Percentiles rank a stretch among this genome's conserved stretches.
These are phyloP conservation scores for Oryza glumipatula DNA, from an alignment of 176 grass and related monocot species.

Conservation along the genomic window DNA sequence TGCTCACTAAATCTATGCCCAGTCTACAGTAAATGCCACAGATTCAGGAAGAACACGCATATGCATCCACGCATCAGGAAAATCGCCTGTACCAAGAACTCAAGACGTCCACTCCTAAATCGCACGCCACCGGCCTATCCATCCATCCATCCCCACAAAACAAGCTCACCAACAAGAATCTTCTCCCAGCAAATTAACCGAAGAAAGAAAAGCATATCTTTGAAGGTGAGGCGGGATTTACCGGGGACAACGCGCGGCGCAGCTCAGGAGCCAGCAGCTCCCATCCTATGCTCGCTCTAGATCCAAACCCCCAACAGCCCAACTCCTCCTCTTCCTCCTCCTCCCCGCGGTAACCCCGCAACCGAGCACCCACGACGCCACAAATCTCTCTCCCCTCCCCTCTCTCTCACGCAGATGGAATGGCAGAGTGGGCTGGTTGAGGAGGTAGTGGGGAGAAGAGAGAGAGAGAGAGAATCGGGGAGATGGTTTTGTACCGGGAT, in stretches of 20 bases:
- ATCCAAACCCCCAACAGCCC: not conserved
- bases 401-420: not conserved
- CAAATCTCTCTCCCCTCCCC: not conserved
- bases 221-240: not conserved
- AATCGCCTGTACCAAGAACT: not conserved
- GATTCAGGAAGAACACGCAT: not conserved
- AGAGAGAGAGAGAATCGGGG: not conserved
- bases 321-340: not conserved
- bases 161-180: not conserved
- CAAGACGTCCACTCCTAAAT: not conserved
- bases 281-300: slow-evolving; percentile 21
- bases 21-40: not conserved
- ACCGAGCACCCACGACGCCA: not conserved
- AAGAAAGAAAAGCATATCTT: not conserved
- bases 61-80: not conserved
- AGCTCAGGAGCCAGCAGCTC: slow-evolving; percentile 26
- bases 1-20: not conserved
- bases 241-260: not conserved
- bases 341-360: not conserved
- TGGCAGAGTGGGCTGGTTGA: not conserved
- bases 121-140: not conserved
- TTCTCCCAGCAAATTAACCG: not conserved
- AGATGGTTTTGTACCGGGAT: not conserved
- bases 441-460: not conserved
- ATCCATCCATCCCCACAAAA: not conserved